Percentiles rank a stretch among this genome's conserved stretches.
phyloP scores from a whole-genome alignment of 2,329 filamentous ascomycete genomes.

The Sporothrix globosa region DNA sequence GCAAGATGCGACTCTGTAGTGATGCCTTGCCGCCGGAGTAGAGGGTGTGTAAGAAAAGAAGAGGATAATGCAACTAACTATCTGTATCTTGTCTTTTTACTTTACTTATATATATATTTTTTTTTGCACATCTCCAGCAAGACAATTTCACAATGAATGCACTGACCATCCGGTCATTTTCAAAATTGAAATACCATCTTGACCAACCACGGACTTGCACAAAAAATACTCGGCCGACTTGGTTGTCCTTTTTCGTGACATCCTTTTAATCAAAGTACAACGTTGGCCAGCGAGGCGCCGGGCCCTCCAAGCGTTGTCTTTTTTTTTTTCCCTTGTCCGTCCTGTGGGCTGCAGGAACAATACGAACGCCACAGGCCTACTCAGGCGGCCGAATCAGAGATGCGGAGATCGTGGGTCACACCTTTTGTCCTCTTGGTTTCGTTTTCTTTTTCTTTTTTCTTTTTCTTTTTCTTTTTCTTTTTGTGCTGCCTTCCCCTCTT shows the following conservation, averaged over 20 bases:
- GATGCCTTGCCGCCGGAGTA: background rate
- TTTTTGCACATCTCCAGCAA: background rate
- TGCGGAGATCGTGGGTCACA: constrained; percentile 13
- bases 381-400: constrained; percentile 8
- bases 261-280: background rate
- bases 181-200: background rate
- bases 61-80: too few species aligned
- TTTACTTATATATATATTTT: background rate
- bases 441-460: background rate
- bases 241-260: background rate
- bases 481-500: background rate
- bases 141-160: background rate
- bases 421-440: too few species aligned
- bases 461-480: background rate
- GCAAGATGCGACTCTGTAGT: constrained; percentile 16
- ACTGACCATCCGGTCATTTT: background rate
- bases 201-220: background rate
- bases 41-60: background rate
- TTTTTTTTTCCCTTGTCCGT: background rate
- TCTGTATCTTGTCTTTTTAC: background rate
- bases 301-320: background rate
- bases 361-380: background rate
- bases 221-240: constrained; percentile 1
- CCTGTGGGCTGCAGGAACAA: constrained; percentile 17
- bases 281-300: constrained; percentile 17